These are phyloP conservation scores for Saitozyma sp. DNA, from an alignment of 768 basidiomycete species.

Conservation along the genomic window DNA sequence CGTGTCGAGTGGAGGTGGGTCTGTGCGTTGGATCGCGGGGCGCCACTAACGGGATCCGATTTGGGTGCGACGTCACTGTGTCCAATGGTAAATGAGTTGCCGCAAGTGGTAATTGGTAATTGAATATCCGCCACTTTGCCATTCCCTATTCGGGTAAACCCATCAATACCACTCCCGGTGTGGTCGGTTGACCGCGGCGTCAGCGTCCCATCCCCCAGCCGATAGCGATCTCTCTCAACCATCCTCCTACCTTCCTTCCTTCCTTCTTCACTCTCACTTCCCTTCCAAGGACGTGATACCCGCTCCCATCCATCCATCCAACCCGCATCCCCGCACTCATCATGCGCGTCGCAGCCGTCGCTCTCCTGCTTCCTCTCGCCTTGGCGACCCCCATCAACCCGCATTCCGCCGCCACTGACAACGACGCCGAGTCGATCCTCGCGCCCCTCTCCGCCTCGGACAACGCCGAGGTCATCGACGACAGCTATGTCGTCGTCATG, in stretches of 20 bases:
- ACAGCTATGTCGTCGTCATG: slow-evolving; percentile 93
- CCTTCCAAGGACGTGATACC: no score
- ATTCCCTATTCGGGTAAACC: no score
- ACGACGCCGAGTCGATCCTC: slow-evolving; percentile 18
- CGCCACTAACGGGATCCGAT: not conserved
- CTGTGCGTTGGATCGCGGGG: not conserved
- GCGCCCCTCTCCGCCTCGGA: slow-evolving; percentile 41
- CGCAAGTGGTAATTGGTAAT: not conserved
- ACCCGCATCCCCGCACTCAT: slow-evolving; percentile 1
- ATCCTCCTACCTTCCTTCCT: not conserved
- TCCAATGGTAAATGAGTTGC: not conserved
- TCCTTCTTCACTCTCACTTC: slow-evolving; percentile 3
- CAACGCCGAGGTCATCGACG: slow-evolving; percentile 50
- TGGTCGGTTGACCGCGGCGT: not conserved
- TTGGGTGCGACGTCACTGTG: not conserved
- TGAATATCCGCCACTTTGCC: no score
- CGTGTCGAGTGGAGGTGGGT: no score
- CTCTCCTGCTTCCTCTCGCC: slow-evolving; percentile 30
- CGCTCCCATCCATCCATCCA: not conserved
- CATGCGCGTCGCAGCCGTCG: slow-evolving; percentile 32
- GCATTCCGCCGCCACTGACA: not conserved
- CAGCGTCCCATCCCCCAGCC: slow-evolving; percentile 5
- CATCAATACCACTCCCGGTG: no score
- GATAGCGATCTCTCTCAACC: slow-evolving; percentile 10
- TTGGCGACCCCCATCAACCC: slow-evolving; percentile 33